These are phyloP conservation scores for Candida chilensis DNA, from an alignment of 805 yeast genomes.

Conservation along the genomic window DNA sequence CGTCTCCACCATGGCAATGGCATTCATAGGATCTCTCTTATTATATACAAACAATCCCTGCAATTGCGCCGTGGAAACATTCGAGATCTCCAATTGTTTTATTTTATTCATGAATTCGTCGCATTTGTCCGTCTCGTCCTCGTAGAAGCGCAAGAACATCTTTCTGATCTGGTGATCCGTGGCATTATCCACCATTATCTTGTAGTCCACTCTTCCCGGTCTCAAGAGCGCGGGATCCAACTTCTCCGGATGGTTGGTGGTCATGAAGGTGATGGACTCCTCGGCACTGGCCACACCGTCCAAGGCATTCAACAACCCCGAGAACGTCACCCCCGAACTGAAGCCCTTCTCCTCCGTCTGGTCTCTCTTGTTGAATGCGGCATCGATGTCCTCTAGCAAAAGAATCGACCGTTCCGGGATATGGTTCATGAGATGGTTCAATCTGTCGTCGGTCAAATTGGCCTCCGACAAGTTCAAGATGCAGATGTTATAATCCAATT, in stretches of 20 bases:
- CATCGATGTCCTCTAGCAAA: slow-evolving; percentile 88
- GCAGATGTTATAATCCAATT: slow-evolving; percentile 91
- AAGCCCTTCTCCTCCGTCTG: slow-evolving; percentile 74
- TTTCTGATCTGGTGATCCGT: slow-evolving; percentile 64
- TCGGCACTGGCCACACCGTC: slow-evolving; percentile 98
- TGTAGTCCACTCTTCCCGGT: slow-evolving; percentile 91
- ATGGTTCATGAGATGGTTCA: slow-evolving; percentile 93
- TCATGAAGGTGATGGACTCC: slow-evolving; percentile 94
- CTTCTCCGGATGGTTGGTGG: slow-evolving; percentile 93
- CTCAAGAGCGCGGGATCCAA: slow-evolving; percentile 88
- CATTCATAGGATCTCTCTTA: slow-evolving; percentile 72
- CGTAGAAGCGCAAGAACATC: slow-evolving; percentile 88
- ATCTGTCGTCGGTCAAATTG: slow-evolving; percentile 87
- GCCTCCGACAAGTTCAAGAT: slow-evolving; percentile 85
- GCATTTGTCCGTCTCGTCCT: slow-evolving; percentile 43
- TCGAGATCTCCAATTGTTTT: slow-evolving; percentile 29
- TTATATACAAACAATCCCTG: slow-evolving; percentile 94
- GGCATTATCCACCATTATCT: slow-evolving; percentile 82
- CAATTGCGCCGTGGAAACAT: slow-evolving; percentile 83
- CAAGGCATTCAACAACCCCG: slow-evolving; percentile 86
- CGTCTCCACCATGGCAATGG: slow-evolving; percentile 54
- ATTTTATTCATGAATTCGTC: slow-evolving; percentile 40
- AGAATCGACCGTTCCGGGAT: slow-evolving; percentile 84
- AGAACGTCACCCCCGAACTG: slow-evolving; percentile 85
- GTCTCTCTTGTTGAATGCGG: slow-evolving; percentile 81